Conservation (phyloP, 805 yeast species). For the Sugiyamaella chiloensis region DNA sequence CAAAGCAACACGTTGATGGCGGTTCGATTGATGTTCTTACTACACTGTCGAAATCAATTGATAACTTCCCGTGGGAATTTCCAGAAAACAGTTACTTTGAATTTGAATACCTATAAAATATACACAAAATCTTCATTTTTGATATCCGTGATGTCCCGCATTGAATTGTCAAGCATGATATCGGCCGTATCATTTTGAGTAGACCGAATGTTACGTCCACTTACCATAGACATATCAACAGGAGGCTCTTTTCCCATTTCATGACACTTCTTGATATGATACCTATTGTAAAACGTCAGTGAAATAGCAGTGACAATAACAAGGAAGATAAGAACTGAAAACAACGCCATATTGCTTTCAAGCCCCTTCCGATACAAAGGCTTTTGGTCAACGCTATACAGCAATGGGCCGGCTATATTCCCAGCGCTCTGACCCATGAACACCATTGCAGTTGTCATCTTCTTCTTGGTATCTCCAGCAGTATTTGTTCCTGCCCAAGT, state of each 20-base stretch:
- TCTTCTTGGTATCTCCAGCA: slow-evolving; percentile 69
- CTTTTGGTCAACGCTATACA: slow-evolving; percentile 12
- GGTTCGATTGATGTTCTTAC: background rate
- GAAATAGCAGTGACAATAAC: slow-evolving; percentile 3
- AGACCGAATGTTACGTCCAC: background rate
- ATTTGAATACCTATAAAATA: background rate
- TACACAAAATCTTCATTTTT: slow-evolving; percentile 8
- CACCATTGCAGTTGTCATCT: slow-evolving; percentile 23
- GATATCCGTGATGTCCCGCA: slow-evolving; percentile 13
- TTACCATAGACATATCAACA: slow-evolving; percentile 10
- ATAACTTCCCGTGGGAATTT: background rate
- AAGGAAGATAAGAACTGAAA: slow-evolving; percentile 9
- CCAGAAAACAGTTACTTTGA: background rate
- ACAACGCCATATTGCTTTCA: slow-evolving; percentile 11
- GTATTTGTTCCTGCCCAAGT: slow-evolving; percentile 41
- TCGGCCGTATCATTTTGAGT: background rate
- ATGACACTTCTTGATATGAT: slow-evolving; percentile 12
- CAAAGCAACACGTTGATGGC: background rate
- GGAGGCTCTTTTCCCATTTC: slow-evolving; percentile 15
- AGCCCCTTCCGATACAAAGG: slow-evolving; percentile 17
- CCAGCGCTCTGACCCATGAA: slow-evolving; percentile 30
- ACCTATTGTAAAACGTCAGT: slow-evolving; percentile 8
- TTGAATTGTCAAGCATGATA: slow-evolving; percentile 6
- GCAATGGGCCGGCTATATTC: slow-evolving; percentile 49
- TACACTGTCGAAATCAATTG: background rate